Evolutionary conservation across 805 yeast genomes (phyloP).

Genomic region (Candida palmyrensis): DNA sequence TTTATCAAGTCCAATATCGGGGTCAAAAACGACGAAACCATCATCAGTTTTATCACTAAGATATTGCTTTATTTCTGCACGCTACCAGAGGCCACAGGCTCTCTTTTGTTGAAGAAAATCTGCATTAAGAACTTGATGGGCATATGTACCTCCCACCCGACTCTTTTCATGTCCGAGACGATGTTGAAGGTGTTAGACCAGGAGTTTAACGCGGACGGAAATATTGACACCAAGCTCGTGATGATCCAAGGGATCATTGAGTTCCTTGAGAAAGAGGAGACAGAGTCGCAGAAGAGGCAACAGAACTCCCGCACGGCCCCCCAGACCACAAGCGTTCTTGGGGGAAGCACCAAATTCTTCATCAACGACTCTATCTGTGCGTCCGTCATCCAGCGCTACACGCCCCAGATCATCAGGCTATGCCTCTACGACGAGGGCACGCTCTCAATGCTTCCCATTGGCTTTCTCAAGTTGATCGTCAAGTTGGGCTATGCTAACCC

Average conservation of each 20-base stretch:
- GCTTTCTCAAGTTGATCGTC: conserved; percentile 51
- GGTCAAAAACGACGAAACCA: conserved; percentile 47
- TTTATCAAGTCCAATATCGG: conserved; percentile 38
- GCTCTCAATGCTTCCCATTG: conserved; percentile 46
- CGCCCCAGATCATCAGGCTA: conserved; percentile 41
- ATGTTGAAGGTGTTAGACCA: conserved; percentile 48
- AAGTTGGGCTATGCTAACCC: conserved; percentile 74
- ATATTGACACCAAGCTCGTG: conserved; percentile 41
- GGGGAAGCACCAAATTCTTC: conserved; percentile 39
- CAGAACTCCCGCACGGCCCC: conserved; percentile 33
- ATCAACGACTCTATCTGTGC: conserved; percentile 70
- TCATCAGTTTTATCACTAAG: conserved; percentile 54
- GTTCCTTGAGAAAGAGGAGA: conserved; percentile 56
- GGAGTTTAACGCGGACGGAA: conserved; percentile 33
- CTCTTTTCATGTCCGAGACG: conserved; percentile 54
- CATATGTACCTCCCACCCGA: conserved; percentile 60
- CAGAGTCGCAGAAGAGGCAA: conserved; percentile 29
- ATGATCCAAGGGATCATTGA: conserved; percentile 54
- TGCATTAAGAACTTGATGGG: conserved; percentile 56
- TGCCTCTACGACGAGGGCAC: conserved; percentile 45
- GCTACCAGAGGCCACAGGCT: conserved; percentile 4
- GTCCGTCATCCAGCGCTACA: conserved; percentile 61
- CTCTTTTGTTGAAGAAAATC: conserved; percentile 35
- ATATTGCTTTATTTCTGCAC: conserved; percentile 53
- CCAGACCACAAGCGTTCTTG: conserved; percentile 31